phyloP scores from a whole-genome alignment of 148 eudicot genomes.

The Chenopodium berlandieri region DNA sequence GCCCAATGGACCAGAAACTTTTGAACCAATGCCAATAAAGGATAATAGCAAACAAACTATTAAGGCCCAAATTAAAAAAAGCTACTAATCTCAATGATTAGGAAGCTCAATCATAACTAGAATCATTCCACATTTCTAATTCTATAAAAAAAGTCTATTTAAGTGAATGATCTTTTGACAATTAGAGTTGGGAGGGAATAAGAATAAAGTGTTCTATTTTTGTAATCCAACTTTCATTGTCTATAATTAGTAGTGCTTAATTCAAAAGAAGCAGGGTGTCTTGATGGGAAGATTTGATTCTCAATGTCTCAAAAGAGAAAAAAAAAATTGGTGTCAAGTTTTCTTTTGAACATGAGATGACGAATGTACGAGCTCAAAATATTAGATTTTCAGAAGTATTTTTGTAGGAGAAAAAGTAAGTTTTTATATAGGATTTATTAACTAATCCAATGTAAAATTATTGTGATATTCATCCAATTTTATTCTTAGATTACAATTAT shows the following conservation, averaged over 20 bases:
- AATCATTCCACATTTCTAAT: constrained; percentile 14
- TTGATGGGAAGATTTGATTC: constrained; percentile 22
- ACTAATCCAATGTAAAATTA: too few species aligned
- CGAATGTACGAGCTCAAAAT: too few species aligned
- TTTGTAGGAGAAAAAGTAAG: too few species aligned
- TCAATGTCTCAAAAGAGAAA: not conserved
- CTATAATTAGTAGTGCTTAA: not conserved
- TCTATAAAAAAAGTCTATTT: constrained; percentile 1
- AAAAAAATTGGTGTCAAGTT: not conserved
- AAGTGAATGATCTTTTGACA: not conserved
- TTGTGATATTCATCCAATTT: too few species aligned
- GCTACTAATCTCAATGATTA: constrained; percentile 1
- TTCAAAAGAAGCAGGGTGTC: constrained; percentile 7
- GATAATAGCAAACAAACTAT: not conserved
- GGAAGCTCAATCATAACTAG: constrained; percentile 7
- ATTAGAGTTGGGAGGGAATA: constrained; percentile 23
- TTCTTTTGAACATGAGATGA: not conserved
- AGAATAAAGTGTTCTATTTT: constrained; percentile 28
- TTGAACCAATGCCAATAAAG: not conserved
- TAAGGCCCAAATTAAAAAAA: not conserved
- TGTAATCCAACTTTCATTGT: not conserved
- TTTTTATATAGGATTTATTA: too few species aligned
- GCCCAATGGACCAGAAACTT: not conserved
- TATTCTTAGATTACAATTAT: too few species aligned
- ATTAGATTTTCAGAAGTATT: too few species aligned